These are phyloP conservation scores for Cladosporium sp. DNA, from an alignment of 2,329 filamentous ascomycete genomes.

Conservation along the genomic window DNA sequence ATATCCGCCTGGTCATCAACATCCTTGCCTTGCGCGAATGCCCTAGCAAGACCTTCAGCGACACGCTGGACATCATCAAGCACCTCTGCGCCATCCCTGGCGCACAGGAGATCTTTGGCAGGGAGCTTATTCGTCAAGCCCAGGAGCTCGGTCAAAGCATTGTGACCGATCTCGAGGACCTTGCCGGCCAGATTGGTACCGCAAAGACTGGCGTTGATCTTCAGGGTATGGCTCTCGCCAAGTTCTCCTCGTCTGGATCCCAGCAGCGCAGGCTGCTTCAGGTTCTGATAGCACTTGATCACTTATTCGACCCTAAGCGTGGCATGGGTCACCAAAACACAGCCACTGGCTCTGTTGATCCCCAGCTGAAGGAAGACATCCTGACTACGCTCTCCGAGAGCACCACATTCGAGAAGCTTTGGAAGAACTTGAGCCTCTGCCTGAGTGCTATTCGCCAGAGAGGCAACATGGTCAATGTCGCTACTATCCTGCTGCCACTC, in stretches of 20 bases:
- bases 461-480: constrained; percentile 95
- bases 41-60: constrained; percentile 95
- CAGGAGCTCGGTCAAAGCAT: constrained; percentile 82
- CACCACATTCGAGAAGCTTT: constrained; percentile 83
- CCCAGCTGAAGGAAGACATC: constrained; percentile 76
- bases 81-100: constrained; percentile 91
- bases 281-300: constrained; percentile 89
- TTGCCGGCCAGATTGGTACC: constrained; percentile 81
- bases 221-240: constrained; percentile 87
- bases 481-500: constrained; percentile 87
- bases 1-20: constrained; percentile 90
- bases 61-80: constrained; percentile 97
- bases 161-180: constrained; percentile 76
- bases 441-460: constrained; percentile 84
- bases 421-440: constrained; percentile 88
- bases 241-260: constrained; percentile 93
- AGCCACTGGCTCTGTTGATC: constrained; percentile 42
- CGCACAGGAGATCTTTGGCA: constrained; percentile 87
- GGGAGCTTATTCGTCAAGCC: constrained; percentile 85
- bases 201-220: constrained; percentile 90
- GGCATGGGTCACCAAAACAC: constrained; percentile 46
- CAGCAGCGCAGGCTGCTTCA: constrained; percentile 95
- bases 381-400: constrained; percentile 88
- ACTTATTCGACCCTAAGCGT: constrained; percentile 83
- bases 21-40: constrained; percentile 96